These are phyloP conservation scores for Mrakiaceae sp. DNA, from an alignment of 1,284 basidiomycete genomes.

Conservation along the genomic window DNA sequence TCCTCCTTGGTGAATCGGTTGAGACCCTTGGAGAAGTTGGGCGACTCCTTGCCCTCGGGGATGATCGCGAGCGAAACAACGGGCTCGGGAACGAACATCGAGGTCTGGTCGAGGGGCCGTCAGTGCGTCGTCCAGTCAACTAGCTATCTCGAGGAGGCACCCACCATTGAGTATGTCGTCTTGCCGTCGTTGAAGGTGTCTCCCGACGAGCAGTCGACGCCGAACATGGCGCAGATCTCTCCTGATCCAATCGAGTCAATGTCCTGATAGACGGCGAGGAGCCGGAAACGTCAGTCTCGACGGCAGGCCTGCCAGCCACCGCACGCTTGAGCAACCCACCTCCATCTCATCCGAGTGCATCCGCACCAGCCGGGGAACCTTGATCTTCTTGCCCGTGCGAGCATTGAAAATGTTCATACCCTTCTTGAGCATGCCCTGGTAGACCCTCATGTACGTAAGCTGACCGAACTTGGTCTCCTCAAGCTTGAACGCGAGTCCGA, in stretches of 20 bases:
- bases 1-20: constrained; percentile 99
- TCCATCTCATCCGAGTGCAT: constrained; percentile 99
- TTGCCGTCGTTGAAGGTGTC: constrained; percentile 96
- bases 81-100: constrained; percentile 97
- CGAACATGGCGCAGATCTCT: constrained; percentile 99
- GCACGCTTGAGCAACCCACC: constrained; percentile 36
- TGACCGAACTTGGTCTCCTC: constrained; percentile 97
- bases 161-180: constrained; percentile 75
- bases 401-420: constrained; percentile 83
- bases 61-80: constrained; percentile 94
- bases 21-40: constrained; percentile 91
- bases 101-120: constrained; percentile 48
- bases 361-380: constrained; percentile 90
- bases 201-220: constrained; percentile 95
- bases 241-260: constrained; percentile 91
- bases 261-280: constrained; percentile 44
- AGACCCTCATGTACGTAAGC: constrained; percentile 98
- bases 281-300: constrained; percentile 6
- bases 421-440: constrained; percentile 84
- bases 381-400: constrained; percentile 92
- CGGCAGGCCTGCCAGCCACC: background rate
- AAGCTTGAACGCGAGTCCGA: constrained; percentile 95
- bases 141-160: constrained; percentile 22
- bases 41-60: constrained; percentile 81
- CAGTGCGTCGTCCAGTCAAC: background rate